Conservation (phyloP, 2,329 filamentous ascomycete genomes). For the Botrytis porri region DNA sequence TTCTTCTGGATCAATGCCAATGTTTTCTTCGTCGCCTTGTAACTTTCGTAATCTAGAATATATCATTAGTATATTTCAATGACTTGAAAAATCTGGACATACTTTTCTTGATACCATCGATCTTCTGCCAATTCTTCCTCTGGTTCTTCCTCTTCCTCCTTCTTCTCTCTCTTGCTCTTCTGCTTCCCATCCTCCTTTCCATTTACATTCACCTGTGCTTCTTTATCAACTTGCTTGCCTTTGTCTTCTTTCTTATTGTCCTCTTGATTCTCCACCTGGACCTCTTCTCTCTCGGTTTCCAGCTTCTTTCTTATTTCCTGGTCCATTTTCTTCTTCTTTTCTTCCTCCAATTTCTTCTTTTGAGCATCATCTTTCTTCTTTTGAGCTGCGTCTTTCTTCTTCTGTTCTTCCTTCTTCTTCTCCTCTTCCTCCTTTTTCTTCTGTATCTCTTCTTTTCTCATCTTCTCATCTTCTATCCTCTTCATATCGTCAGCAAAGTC, state of each 20-base stretch:
- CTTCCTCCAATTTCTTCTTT: conserved; percentile 21
- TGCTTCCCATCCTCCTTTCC: conserved; percentile 24
- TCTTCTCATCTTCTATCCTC: background rate
- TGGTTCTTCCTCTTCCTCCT: background rate
- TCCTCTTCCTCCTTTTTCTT: background rate
- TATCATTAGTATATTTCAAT: background rate
- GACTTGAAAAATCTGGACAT: conserved; percentile 9
- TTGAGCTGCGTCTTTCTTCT: conserved; percentile 30
- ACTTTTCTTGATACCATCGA: conserved; percentile 36
- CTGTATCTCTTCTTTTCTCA: background rate
- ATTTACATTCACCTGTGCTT: background rate
- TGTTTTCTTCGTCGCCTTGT: conserved; percentile 25
- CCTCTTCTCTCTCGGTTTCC: background rate
- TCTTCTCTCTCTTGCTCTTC: conserved; percentile 19
- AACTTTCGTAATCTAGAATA: conserved; percentile 28
- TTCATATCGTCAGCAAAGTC: conserved; percentile 30
- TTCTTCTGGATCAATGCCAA: conserved; percentile 27
- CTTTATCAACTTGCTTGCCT: background rate
- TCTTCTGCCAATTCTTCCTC: conserved; percentile 31
- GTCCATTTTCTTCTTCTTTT: conserved; percentile 22
- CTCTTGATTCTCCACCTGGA: background rate
- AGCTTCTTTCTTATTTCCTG: conserved; percentile 20
- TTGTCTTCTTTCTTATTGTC: background rate
- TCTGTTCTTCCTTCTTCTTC: conserved; percentile 4
- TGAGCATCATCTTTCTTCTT: conserved; percentile 33